phyloP scores from a whole-genome alignment of 352 stramenopile species.

The Phytophthora constricta region DNA sequence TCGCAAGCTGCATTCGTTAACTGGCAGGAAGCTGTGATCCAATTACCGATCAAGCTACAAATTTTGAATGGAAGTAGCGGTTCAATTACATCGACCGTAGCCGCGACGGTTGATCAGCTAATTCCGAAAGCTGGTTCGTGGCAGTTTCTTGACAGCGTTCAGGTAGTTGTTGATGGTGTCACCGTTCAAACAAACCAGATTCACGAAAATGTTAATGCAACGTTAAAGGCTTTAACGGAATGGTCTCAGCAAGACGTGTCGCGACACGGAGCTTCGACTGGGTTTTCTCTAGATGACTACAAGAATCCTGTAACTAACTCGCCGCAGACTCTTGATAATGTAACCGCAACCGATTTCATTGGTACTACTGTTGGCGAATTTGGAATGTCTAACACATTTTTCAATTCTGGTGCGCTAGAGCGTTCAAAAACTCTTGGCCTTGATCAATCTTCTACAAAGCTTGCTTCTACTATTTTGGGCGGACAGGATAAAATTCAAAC shows the following conservation, averaged over 20 bases:
- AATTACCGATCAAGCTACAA: no score
- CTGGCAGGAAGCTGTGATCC: no score
- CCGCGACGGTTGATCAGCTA: background rate
- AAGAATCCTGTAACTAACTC: no score
- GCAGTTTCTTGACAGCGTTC: background rate
- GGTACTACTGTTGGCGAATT: conserved; percentile 2
- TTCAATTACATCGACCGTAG: no score
- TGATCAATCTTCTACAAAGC: no score
- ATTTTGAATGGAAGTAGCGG: no score
- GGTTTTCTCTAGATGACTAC: background rate
- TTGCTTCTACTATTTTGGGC: no score
- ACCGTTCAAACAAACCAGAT: conserved; percentile 13
- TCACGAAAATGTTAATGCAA: conserved; percentile 17
- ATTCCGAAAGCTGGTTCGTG: background rate
- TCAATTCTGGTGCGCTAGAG: background rate
- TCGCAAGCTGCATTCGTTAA: no score
- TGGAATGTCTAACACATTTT: background rate
- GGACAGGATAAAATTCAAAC: no score
- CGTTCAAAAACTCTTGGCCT: background rate
- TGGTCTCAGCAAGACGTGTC: background rate
- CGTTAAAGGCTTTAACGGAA: conserved; percentile 17
- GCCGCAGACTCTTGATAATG: no score
- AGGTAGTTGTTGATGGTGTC: conserved; percentile 2
- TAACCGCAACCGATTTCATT: no score
- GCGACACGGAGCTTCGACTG: background rate